Percentiles rank a stretch among this genome's conserved stretches.
phyloP scores from a whole-genome alignment of 1,284 basidiomycete genomes.

The Anthracocystis walkeri region DNA sequence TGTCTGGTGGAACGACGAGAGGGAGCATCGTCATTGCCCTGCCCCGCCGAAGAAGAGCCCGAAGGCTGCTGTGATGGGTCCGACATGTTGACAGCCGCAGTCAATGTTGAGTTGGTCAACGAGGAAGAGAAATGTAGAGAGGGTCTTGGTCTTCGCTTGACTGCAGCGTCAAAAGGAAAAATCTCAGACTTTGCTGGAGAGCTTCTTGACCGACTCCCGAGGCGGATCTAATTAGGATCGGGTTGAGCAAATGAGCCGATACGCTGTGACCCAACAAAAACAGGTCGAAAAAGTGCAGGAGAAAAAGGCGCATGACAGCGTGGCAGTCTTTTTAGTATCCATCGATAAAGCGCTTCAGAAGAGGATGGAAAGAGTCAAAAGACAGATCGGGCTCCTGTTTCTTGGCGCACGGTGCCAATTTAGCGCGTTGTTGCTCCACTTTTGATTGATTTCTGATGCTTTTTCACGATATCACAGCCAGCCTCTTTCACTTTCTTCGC shows the following conservation, averaged over 20 bases:
- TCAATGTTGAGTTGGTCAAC: background rate
- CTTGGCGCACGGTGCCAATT: conserved; percentile 14
- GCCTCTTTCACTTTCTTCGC: conserved; percentile 19
- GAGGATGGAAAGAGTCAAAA: conserved; percentile 3
- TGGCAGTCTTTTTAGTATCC: background rate
- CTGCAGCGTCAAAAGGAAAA: conserved; percentile 12
- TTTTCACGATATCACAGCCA: conserved; percentile 24
- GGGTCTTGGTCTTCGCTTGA: background rate
- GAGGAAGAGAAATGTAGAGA: background rate
- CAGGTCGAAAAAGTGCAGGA: background rate
- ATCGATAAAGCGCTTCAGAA: conserved; percentile 32
- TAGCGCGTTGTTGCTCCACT: conserved; percentile 26
- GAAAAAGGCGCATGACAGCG: background rate
- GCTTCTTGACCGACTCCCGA: conserved; percentile 31
- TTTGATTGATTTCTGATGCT: conserved; percentile 13
- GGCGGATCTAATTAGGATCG: background rate
- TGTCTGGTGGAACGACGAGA: background rate
- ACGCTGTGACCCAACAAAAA: conserved; percentile 5
- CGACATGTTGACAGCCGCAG: conserved; percentile 14
- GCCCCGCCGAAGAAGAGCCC: conserved; percentile 11
- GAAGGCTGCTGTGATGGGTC: conserved; percentile 34
- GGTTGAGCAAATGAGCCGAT: background rate
- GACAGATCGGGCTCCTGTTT: background rate
- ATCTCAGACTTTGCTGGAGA: conserved; percentile 9
- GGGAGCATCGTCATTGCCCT: conserved; percentile 16